Percentiles rank a stretch among this genome's conserved stretches.
These are phyloP conservation scores for Alnus rubra DNA, from an alignment of 306 rosid species.

Conservation along the genomic window DNA sequence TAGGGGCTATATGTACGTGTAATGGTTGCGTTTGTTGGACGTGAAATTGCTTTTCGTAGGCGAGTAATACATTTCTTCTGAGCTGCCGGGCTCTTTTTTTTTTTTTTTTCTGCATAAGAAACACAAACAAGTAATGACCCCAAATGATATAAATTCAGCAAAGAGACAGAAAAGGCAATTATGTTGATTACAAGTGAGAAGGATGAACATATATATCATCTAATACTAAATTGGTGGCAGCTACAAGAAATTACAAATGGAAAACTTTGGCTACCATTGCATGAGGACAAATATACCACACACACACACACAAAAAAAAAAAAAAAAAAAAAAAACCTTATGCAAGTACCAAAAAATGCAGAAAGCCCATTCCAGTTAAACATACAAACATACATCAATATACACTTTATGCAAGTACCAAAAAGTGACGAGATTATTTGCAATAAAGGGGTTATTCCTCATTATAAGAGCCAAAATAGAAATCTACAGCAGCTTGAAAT, in stretches of 20 bases:
- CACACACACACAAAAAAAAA: too few relatives aligned
- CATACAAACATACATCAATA: too few relatives aligned
- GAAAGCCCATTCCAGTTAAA: too few relatives aligned
- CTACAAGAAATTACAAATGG: constrained; percentile 5
- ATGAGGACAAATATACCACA: background rate
- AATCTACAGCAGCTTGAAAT: too few relatives aligned
- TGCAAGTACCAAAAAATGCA: too few relatives aligned
- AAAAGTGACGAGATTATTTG: too few relatives aligned
- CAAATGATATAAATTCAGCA: constrained; percentile 8
- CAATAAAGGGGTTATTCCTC: too few relatives aligned
- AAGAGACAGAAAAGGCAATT: background rate
- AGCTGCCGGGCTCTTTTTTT: constrained; percentile 86
- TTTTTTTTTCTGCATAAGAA: constrained; percentile 61
- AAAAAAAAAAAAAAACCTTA: too few relatives aligned
- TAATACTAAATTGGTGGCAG: constrained; percentile 2
- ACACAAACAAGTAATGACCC: constrained; percentile 30
- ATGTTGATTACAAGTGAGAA: background rate
- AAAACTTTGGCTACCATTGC: background rate
- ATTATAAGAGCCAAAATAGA: too few relatives aligned
- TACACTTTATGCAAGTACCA: too few relatives aligned
- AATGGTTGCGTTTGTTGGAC: too few relatives aligned
- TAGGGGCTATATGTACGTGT: too few relatives aligned
- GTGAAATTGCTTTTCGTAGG: constrained; percentile 25
- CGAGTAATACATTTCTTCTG: constrained; percentile 89
- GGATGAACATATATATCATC: background rate